These are phyloP conservation scores for Lactarius quietus DNA, from an alignment of 768 basidiomycete species.

Conservation along the genomic window DNA sequence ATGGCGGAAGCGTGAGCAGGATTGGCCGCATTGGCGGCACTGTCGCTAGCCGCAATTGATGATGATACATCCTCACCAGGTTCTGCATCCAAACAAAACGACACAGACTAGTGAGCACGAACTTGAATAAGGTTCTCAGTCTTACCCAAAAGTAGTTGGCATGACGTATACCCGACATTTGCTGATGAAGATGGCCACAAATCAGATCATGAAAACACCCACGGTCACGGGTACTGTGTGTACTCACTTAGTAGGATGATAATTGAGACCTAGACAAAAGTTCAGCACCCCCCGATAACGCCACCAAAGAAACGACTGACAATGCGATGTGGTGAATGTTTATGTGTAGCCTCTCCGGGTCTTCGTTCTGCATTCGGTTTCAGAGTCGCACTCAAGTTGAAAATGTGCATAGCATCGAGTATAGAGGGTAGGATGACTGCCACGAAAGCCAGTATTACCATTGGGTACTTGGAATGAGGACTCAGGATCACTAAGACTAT, in stretches of 20 bases:
- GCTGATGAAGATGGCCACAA: neutral
- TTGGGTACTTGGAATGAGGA: neutral
- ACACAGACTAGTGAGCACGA: neutral
- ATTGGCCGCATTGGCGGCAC: neutral
- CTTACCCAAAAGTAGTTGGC: neutral
- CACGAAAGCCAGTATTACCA: neutral
- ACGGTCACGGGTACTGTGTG: no score
- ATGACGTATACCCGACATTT: neutral
- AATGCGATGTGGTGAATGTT: neutral
- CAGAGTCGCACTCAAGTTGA: no score
- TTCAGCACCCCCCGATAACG: neutral
- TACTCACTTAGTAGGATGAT: neutral
- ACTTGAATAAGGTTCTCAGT: neutral
- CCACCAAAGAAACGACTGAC: neutral
- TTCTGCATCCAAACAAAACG: neutral
- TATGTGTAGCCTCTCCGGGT: neutral
- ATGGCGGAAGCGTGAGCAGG: neutral
- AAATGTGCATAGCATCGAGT: neutral
- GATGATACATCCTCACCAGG: neutral
- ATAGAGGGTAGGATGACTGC: neutral
- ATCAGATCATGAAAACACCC: neutral
- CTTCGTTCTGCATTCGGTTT: neutral
- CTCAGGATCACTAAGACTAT: neutral
- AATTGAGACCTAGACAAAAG: neutral
- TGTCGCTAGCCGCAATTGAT: neutral